Conservation (phyloP, 202 grass and related monocot species). For the Panicum virgatum region DNA sequence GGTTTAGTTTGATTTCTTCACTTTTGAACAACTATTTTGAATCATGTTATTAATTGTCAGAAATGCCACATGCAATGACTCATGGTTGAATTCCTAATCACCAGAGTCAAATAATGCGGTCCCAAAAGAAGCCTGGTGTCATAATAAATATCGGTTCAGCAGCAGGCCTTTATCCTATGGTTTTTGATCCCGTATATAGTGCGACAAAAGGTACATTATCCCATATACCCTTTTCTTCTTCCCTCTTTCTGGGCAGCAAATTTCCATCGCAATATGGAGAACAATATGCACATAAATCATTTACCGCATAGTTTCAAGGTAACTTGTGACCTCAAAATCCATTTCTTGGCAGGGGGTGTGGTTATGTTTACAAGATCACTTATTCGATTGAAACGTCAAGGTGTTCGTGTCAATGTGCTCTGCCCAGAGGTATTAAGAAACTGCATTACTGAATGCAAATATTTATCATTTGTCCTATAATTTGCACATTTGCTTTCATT, state of each 20-base stretch:
- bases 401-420: slow-evolving; percentile 89
- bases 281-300: slow-evolving; percentile 15
- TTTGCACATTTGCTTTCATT: neutral
- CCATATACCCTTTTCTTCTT: slow-evolving; percentile 10
- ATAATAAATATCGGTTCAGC: slow-evolving; percentile 98
- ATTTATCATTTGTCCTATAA: slow-evolving; percentile 12
- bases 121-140: slow-evolving; percentile 81
- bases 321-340: slow-evolving; percentile 19
- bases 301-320: slow-evolving; percentile 10
- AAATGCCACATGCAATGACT: slow-evolving; percentile 26
- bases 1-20: slow-evolving; percentile 29
- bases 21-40: slow-evolving; percentile 14
- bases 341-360: slow-evolving; percentile 76
- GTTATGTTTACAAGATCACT: slow-evolving; percentile 96
- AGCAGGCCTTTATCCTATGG: slow-evolving; percentile 86
- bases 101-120: slow-evolving; percentile 90
- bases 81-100: slow-evolving; percentile 27
- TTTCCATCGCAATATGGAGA: neutral
- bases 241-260: neutral
- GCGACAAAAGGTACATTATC: slow-evolving; percentile 71
- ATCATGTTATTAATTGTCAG: slow-evolving; percentile 12
- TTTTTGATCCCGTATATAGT: slow-evolving; percentile 73
- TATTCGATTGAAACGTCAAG: slow-evolving; percentile 65
- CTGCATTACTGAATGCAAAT: slow-evolving; percentile 7
- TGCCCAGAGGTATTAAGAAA: slow-evolving; percentile 82